phyloP scores from a whole-genome alignment of 345 rosid species.

The Gynandropsis gynandra region DNA sequence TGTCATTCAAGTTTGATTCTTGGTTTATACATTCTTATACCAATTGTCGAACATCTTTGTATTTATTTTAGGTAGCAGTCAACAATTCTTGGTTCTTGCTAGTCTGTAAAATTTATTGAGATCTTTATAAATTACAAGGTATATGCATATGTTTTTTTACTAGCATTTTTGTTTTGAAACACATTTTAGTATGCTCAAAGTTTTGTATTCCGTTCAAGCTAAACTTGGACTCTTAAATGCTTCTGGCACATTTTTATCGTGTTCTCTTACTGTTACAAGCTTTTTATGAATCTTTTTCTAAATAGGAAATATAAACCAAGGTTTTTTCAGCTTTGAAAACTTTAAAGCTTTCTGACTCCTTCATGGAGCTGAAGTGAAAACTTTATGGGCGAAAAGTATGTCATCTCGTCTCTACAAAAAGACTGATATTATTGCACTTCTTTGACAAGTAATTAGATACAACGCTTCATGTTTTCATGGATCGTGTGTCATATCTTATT shows the following conservation, averaged over 20 bases:
- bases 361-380: conserved; percentile 82
- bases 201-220: background rate
- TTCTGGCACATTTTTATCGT: background rate
- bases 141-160: conserved; percentile 4
- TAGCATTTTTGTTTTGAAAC: background rate
- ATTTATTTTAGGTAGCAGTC: conserved; percentile 78
- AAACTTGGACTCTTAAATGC: background rate
- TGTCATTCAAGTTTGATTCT: background rate
- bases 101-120: conserved; percentile 88
- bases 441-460: no score
- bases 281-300: background rate
- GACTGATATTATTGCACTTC: conserved; percentile 2
- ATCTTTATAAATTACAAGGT: conserved; percentile 99
- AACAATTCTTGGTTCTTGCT: conserved; percentile 80
- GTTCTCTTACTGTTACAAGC: background rate
- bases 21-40: background rate
- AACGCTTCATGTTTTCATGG: no score
- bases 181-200: conserved; percentile 9
- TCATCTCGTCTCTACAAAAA: background rate
- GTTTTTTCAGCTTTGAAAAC: conserved; percentile 93
- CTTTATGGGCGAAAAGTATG: conserved; percentile 95
- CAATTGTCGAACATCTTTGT: background rate
- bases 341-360: conserved; percentile 92
- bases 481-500: no score
- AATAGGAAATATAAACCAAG: conserved; percentile 34